phyloP scores from a whole-genome alignment of 192 early-diverging fungal genomes.

The Backusella circina region DNA sequence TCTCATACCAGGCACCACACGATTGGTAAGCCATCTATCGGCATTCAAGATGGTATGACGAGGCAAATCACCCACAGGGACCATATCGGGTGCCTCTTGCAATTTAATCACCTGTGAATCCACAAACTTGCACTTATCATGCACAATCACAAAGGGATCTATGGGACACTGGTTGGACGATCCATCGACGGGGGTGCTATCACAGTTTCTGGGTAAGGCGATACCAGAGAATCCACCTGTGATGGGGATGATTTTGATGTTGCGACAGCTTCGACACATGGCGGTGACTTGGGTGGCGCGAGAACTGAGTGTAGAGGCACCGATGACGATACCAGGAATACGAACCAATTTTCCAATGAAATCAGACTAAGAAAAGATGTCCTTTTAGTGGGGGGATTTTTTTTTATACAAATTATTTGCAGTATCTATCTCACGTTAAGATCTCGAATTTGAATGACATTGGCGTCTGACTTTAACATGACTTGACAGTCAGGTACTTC shows the following conservation, averaged over 20 bases:
- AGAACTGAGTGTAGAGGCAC: slow-evolving; percentile 80
- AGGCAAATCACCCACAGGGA: slow-evolving; percentile 97
- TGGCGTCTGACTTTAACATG: slow-evolving; percentile 78
- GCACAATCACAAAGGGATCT: slow-evolving; percentile 92
- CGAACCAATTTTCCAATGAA: slow-evolving; percentile 92
- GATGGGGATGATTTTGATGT: slow-evolving; percentile 78
- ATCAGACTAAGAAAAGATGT: slow-evolving; percentile 48
- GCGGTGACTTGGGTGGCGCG: slow-evolving; percentile 88
- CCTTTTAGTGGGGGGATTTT: neutral
- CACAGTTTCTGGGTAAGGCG: slow-evolving; percentile 85
- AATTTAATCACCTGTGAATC: slow-evolving; percentile 97
- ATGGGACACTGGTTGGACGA: slow-evolving; percentile 47
- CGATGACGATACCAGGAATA: slow-evolving; percentile 94
- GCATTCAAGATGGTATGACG: slow-evolving; percentile 89
- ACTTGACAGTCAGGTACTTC: slow-evolving; percentile 88
- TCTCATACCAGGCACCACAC: slow-evolving; percentile 91
- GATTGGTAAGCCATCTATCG: slow-evolving; percentile 85
- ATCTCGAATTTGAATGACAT: slow-evolving; percentile 85
- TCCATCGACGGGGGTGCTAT: slow-evolving; percentile 33
- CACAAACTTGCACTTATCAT: slow-evolving; percentile 94
- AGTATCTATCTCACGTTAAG: slow-evolving; percentile 63
- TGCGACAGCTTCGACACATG: slow-evolving; percentile 84
- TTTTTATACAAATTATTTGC: neutral
- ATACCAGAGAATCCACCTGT: slow-evolving; percentile 82
- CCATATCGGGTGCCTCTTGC: slow-evolving; percentile 95